Evolutionary conservation across 139 green algal species (phyloP).

Genomic region (Spirogloea muscicola): DNA sequence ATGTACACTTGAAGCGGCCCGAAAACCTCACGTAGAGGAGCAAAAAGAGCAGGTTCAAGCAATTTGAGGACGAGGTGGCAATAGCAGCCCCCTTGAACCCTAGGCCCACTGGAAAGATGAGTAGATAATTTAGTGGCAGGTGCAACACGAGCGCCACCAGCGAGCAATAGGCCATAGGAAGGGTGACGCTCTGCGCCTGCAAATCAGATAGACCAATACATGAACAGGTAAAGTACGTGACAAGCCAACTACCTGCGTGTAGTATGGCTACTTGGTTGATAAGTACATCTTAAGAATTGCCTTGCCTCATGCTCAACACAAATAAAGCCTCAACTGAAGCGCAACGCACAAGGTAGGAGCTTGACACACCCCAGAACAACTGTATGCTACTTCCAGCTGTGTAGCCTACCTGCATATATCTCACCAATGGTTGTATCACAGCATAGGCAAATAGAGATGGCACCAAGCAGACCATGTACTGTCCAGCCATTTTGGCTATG

Average conservation of each 20-base stretch:
- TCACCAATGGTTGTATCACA: background rate
- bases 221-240: background rate
- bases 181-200: constrained; percentile 11
- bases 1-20: background rate
- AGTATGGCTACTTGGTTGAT: background rate
- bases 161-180: constrained; percentile 12
- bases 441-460: background rate
- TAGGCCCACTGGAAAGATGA: constrained; percentile 23
- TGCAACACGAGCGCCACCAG: constrained; percentile 7
- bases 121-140: constrained; percentile 22
- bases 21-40: background rate
- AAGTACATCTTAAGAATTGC: background rate
- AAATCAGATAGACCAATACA: background rate
- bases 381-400: too few relatives aligned
- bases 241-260: background rate
- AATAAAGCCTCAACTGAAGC: background rate
- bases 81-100: constrained; percentile 28
- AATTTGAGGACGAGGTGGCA: background rate
- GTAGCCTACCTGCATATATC: background rate
- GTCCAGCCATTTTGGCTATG: background rate
- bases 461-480: background rate
- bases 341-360: too few relatives aligned
- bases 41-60: background rate
- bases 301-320: background rate
- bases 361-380: too few relatives aligned